These are phyloP conservation scores for Basipetospora sp. DNA, from an alignment of 2,329 filamentous ascomycete genomes.

Conservation along the genomic window DNA sequence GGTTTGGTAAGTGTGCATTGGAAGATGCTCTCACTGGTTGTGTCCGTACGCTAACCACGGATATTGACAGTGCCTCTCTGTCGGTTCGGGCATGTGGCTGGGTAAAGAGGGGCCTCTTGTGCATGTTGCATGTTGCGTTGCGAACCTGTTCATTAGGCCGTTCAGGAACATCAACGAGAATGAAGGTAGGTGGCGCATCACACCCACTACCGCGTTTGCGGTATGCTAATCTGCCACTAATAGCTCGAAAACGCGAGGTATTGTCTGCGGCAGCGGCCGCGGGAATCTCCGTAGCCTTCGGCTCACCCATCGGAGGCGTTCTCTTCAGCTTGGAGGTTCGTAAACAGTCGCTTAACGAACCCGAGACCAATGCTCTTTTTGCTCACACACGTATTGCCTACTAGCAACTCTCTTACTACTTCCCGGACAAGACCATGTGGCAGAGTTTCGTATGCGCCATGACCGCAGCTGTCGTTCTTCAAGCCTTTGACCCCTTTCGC, in stretches of 20 bases:
- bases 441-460: conserved; percentile 98
- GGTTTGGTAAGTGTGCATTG: conserved; percentile 48
- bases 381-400: background rate
- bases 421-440: conserved; percentile 99
- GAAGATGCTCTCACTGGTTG: background rate
- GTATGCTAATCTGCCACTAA: background rate
- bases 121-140: conserved; percentile 92
- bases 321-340: conserved; percentile 80
- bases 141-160: conserved; percentile 82
- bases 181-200: conserved; percentile 46
- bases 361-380: background rate
- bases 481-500: conserved; percentile 85
- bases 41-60: too few relatives aligned
- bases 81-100: conserved; percentile 88
- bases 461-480: conserved; percentile 88
- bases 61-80: conserved; percentile 56
- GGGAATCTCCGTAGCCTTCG: conserved; percentile 87
- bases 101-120: conserved; percentile 93
- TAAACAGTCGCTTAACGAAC: too few relatives aligned
- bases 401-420: conserved; percentile 90
- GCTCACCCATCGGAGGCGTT: conserved; percentile 84
- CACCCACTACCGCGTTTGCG: background rate
- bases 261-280: conserved; percentile 83
- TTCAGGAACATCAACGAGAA: conserved; percentile 71
- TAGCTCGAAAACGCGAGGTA: conserved; percentile 82